Conservation (phyloP, 2,329 filamentous ascomycete species). For the Clarireedia monteithiana region DNA sequence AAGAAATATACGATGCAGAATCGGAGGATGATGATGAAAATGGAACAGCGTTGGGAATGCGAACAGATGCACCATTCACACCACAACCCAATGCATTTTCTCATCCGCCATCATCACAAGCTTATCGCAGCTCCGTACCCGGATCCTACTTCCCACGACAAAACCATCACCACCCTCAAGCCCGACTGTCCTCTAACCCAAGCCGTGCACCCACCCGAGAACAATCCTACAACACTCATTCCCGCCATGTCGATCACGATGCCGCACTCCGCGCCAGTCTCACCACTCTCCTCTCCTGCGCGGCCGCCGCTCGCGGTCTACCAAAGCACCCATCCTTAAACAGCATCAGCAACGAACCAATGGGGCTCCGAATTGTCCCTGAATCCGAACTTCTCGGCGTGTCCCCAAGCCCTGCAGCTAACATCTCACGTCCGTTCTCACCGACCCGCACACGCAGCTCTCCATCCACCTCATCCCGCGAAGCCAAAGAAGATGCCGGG, state of each 20-base stretch:
- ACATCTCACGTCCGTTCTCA: conserved; percentile 22
- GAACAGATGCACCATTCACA: conserved; percentile 48
- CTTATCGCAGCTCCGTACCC: conserved; percentile 31
- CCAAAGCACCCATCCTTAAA: conserved; percentile 47
- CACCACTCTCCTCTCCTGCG: conserved; percentile 89
- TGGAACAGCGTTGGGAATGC: conserved; percentile 65
- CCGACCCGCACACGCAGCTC: conserved; percentile 16
- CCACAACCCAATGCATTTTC: conserved; percentile 91
- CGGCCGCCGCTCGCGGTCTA: conserved; percentile 77
- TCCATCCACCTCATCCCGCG: conserved; percentile 19
- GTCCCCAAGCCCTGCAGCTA: conserved; percentile 23
- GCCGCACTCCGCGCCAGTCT: conserved; percentile 85
- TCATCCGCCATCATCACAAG: conserved; percentile 56
- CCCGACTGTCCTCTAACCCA: conserved; percentile 28
- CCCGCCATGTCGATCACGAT: conserved; percentile 77
- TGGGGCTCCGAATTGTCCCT: conserved; percentile 51
- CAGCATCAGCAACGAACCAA: conserved; percentile 24
- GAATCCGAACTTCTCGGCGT: conserved; percentile 49
- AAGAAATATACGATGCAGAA: conserved; percentile 16
- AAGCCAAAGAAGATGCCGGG: conserved; percentile 9
- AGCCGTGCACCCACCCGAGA: conserved; percentile 28
- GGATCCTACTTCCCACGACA: conserved; percentile 22
- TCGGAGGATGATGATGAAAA: conserved; percentile 53
- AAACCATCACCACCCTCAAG: conserved; percentile 21
- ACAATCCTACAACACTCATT: conserved; percentile 30